These are phyloP conservation scores for Antitrichia curtipendula DNA, from an alignment of 225 moss, liverwort and hornwort genomes.

Conservation along the genomic window DNA sequence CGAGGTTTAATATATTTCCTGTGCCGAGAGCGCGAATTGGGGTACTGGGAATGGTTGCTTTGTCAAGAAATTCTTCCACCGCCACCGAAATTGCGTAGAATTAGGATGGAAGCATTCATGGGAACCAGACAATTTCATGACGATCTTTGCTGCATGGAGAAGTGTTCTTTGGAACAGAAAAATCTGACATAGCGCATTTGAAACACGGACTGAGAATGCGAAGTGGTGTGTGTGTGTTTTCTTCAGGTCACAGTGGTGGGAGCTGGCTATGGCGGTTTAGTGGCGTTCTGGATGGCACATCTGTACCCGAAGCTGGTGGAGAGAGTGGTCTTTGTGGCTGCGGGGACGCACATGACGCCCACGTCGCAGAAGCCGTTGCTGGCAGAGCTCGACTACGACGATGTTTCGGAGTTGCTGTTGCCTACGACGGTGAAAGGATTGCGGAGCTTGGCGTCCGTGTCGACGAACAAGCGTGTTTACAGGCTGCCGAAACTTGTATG, in stretches of 20 bases:
- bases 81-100: background rate
- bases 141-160: background rate
- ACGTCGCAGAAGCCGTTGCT: constrained; percentile 33
- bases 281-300: constrained; percentile 72
- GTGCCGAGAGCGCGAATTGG: background rate
- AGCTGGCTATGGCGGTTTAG: constrained; percentile 66
- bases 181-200: background rate
- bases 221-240: background rate
- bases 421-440: constrained; percentile 49
- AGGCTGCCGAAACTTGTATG: constrained; percentile 34
- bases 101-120: background rate
- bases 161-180: background rate
- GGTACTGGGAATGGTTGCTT: background rate
- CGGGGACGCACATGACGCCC: constrained; percentile 31
- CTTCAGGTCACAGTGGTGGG: constrained; percentile 48
- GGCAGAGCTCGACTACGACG: constrained; percentile 9
- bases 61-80: too few relatives aligned
- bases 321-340: constrained; percentile 40
- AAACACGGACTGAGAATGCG: background rate
- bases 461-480: constrained; percentile 6
- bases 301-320: constrained; percentile 50
- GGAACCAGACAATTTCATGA: background rate
- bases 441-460: constrained; percentile 32
- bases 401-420: constrained; percentile 47
- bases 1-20: too few relatives aligned